Evolutionary conservation across 2,329 filamentous ascomycete genomes (phyloP).

Genomic region (Dothideomycetidae sp.): DNA sequence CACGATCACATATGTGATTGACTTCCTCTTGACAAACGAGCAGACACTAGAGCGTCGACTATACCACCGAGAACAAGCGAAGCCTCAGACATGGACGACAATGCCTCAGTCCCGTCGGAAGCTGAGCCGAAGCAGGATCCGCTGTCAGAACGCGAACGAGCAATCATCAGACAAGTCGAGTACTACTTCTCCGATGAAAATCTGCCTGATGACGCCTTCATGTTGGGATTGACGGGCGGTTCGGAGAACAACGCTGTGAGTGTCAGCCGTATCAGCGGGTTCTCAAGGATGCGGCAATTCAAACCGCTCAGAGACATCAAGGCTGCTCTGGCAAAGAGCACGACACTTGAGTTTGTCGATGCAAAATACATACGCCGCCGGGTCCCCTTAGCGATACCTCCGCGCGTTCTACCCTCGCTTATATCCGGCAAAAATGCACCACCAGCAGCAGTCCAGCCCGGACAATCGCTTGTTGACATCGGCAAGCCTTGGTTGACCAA

Average conservation of each 20-base stretch:
- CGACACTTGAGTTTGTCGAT: slow-evolving; percentile 27
- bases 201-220: slow-evolving; percentile 28
- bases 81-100: too few relatives aligned
- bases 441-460: slow-evolving; percentile 20
- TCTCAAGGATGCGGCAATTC: slow-evolving; percentile 33
- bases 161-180: slow-evolving; percentile 26
- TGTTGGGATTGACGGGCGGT: slow-evolving; percentile 28
- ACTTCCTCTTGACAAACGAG: too few relatives aligned
- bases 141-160: background rate
- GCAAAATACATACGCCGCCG: slow-evolving; percentile 31
- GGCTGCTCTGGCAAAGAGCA: slow-evolving; percentile 28
- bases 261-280: slow-evolving; percentile 30
- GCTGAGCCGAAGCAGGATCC: too few relatives aligned
- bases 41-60: too few relatives aligned
- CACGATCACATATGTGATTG: too few relatives aligned
- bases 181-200: slow-evolving; percentile 38
- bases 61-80: too few relatives aligned
- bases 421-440: slow-evolving; percentile 10
- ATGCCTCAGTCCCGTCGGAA: too few relatives aligned
- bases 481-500: slow-evolving; percentile 26
- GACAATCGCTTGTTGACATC: background rate
- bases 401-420: slow-evolving; percentile 20
- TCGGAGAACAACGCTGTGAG: slow-evolving; percentile 30
- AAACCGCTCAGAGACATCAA: slow-evolving; percentile 27
- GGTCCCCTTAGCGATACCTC: slow-evolving; percentile 21